Percentiles rank a stretch among this genome's conserved stretches.
phyloP scores from a whole-genome alignment of 1,139 yeast genomes.

The Groenewaldozyma auringiensis region DNA sequence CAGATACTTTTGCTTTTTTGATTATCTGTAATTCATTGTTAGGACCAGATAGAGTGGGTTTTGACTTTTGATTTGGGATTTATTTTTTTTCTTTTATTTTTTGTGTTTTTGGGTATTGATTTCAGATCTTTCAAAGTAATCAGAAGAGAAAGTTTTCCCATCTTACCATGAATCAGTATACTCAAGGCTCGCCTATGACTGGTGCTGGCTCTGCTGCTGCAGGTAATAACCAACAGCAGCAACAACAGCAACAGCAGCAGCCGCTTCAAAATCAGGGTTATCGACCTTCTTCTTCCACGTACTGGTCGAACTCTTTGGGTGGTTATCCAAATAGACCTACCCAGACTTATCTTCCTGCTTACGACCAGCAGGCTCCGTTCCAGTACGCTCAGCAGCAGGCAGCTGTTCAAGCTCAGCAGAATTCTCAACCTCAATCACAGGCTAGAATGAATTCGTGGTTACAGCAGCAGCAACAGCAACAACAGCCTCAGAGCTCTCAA shows the following conservation, averaged over 20 bases:
- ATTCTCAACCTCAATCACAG: slow-evolving; percentile 3
- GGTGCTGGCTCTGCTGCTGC: neutral
- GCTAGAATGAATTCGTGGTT: neutral
- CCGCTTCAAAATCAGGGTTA: slow-evolving; percentile 7
- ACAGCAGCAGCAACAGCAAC: slow-evolving; percentile 12
- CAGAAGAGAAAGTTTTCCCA: no score
- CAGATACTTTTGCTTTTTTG: no score
- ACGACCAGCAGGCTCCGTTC: slow-evolving; percentile 10
- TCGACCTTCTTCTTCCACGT: slow-evolving; percentile 8
- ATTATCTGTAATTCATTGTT: no score
- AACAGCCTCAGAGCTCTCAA: slow-evolving; percentile 13
- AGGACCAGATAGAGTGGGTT: no score
- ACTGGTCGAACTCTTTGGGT: slow-evolving; percentile 2
- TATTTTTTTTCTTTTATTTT: neutral
- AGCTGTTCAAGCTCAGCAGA: slow-evolving; percentile 10
- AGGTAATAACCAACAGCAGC: slow-evolving; percentile 8
- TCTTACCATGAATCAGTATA: neutral
- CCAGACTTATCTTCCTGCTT: slow-evolving; percentile 5
- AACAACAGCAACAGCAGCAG: slow-evolving; percentile 11
- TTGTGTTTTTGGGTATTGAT: neutral
- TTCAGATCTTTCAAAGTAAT: no score
- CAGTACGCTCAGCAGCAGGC: slow-evolving; percentile 8
- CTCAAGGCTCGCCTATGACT: neutral
- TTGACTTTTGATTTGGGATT: neutral
- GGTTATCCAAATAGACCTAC: slow-evolving; percentile 2